Evolutionary conservation across 306 rosid species (phyloP).

Genomic region (cucumber (Cucumis sativus)): DNA sequence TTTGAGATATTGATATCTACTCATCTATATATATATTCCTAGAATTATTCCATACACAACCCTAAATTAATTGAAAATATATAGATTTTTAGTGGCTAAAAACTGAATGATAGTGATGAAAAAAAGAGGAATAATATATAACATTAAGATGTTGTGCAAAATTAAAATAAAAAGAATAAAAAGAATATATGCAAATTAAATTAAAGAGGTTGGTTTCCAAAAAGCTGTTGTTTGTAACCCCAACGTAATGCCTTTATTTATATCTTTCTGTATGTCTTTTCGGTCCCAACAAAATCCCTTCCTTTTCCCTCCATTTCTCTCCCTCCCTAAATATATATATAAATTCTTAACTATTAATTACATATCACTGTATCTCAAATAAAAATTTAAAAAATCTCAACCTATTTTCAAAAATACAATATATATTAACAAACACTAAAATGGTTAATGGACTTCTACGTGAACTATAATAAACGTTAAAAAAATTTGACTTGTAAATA

Average conservation of each 20-base stretch:
- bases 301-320: neutral
- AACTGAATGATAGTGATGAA: neutral
- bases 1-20: too few relatives aligned
- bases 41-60: neutral
- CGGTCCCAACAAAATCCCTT: neutral
- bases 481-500: too few relatives aligned
- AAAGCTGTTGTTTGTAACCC: slow-evolving; percentile 7
- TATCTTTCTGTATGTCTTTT: slow-evolving; percentile 10
- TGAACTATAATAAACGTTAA: too few relatives aligned
- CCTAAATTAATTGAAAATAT: too few relatives aligned
- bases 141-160: neutral
- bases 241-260: slow-evolving; percentile 4
- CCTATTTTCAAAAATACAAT: too few relatives aligned
- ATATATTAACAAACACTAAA: too few relatives aligned
- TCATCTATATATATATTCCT: neutral
- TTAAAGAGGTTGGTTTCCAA: neutral
- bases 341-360: too few relatives aligned
- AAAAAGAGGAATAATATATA: neutral
- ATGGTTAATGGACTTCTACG: too few relatives aligned
- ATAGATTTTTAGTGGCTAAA: neutral
- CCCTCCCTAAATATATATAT: neutral
- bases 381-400: too few relatives aligned
- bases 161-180: neutral
- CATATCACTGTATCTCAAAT: too few relatives aligned
- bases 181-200: neutral